Conservation (phyloP, 495 filamentous ascomycete genomes). For the Staphylotrichum tortipilum region DNA sequence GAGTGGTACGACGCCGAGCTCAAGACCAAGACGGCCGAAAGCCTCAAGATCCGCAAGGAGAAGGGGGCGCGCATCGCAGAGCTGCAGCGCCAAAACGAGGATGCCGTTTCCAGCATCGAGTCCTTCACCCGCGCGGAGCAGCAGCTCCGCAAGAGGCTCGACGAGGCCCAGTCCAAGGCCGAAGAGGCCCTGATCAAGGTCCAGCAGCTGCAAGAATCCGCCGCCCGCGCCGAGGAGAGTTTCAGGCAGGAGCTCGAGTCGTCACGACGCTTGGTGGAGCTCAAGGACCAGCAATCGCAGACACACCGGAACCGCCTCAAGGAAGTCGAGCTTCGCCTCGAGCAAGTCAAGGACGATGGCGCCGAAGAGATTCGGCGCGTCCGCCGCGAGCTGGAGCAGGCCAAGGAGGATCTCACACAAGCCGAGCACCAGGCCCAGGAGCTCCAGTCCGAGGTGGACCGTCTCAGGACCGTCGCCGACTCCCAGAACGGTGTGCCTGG, state of each 20-base stretch:
- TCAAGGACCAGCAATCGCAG: slow-evolving; percentile 74
- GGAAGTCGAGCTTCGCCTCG: slow-evolving; percentile 68
- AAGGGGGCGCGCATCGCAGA: slow-evolving; percentile 79
- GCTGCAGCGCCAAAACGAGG: slow-evolving; percentile 81
- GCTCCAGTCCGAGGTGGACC: slow-evolving; percentile 64
- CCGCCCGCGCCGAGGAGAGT: slow-evolving; percentile 65
- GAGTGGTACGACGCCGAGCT: slow-evolving; percentile 89
- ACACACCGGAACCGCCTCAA: slow-evolving; percentile 73
- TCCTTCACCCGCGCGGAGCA: slow-evolving; percentile 70
- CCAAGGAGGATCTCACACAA: slow-evolving; percentile 60
- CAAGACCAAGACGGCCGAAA: slow-evolving; percentile 76
- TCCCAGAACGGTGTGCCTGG: slow-evolving; percentile 19
- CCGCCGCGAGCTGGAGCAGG: slow-evolving; percentile 72
- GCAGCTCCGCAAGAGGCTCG: slow-evolving; percentile 65
- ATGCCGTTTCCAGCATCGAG: slow-evolving; percentile 65
- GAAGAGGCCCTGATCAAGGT: slow-evolving; percentile 74
- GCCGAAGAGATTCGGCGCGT: slow-evolving; percentile 72
- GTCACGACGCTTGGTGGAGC: slow-evolving; percentile 66
- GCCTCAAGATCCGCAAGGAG: slow-evolving; percentile 87
- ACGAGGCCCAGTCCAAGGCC: slow-evolving; percentile 75
- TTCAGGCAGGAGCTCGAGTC: slow-evolving; percentile 78
- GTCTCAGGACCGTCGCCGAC: slow-evolving; percentile 43
- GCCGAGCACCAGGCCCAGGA: slow-evolving; percentile 63
- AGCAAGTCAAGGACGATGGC: slow-evolving; percentile 70
- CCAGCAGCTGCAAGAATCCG: slow-evolving; percentile 75